Evolutionary conservation across 2,329 filamentous ascomycete species (phyloP).

Genomic region (Aspergillus sp.): DNA sequence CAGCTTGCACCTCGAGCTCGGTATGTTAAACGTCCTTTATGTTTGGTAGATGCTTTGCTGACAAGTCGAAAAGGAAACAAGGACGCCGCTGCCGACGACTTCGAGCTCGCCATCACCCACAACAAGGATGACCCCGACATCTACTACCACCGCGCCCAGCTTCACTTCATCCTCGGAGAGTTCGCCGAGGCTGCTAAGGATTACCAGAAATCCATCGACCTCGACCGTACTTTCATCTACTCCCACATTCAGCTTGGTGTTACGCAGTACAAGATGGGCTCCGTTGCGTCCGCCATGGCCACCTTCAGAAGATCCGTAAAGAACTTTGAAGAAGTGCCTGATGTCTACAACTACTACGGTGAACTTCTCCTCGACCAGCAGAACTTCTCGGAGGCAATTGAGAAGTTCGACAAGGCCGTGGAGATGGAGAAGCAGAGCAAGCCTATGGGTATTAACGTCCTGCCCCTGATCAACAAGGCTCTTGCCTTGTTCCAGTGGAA

Average conservation of each 20-base stretch:
- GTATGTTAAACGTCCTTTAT: constrained; percentile 49
- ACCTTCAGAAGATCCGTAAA: constrained; percentile 97
- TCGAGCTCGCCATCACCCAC: constrained; percentile 79
- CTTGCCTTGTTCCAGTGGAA: constrained; percentile 98
- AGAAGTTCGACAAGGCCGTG: constrained; percentile 98
- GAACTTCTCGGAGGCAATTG: constrained; percentile 91
- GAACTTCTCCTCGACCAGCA: constrained; percentile 95
- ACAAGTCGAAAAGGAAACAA: constrained; percentile 64
- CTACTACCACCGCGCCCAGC: constrained; percentile 97
- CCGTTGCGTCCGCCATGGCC: constrained; percentile 95
- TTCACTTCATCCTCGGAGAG: constrained; percentile 96
- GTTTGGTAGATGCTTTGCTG: constrained; percentile 24
- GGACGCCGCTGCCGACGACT: constrained; percentile 83
- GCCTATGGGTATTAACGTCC: constrained; percentile 93
- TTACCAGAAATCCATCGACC: constrained; percentile 98
- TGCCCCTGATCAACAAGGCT: constrained; percentile 98
- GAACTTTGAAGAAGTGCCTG: constrained; percentile 94
- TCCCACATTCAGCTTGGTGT: constrained; percentile 99
- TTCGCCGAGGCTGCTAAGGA: constrained; percentile 94
- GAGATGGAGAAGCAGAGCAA: constrained; percentile 96
- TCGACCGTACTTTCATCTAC: constrained; percentile 96
- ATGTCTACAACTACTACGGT: constrained; percentile 99
- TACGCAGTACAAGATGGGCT: constrained; percentile 99
- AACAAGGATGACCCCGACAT: constrained; percentile 92
- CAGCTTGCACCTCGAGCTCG: constrained; percentile 94